Evolutionary conservation across 1,284 basidiomycete species (phyloP), one percentile per base, ranked within the genome.

Genomic region (Boletus semigastroideus): DNA sequence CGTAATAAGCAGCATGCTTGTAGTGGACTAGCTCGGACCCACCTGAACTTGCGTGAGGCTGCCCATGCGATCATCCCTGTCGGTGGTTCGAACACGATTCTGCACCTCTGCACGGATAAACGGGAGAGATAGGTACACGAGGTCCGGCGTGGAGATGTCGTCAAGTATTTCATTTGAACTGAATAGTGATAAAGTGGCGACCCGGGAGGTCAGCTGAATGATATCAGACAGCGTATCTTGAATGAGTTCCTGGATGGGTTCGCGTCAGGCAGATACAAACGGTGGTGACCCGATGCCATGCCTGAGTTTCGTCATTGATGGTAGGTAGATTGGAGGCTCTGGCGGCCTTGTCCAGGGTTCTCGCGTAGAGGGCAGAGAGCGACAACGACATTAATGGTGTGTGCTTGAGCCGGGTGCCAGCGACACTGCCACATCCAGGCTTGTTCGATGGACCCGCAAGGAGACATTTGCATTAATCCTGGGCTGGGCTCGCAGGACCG

Each of bases 141-240:
- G 72, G 69, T 94, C 84, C 30, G 77, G 74, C 11, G 94, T 93
- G 1, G 88, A 79, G 39, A 98, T 82, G 69, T 98, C 94, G 43
- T 94, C 89, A 20, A 92, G 71, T 1, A 75, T 76, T 67, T 98
- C 94, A 65, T 97, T 97, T 9, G 86, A 76, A 50, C 91, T 94
- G 71, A 96, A 94, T 19, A 97, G 73, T 0, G 83, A 83, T 22
- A 96, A 75, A 43, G 73, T 74, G 22, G 74, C 59, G 46, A 90
- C 74, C 11, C 79, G 77, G 27, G 74, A 69, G 48, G 75, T 69
- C 30, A 88, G 65, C 33, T 71, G 69, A 25, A 70, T 69, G 20
- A 90, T 72, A 69, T 88, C 82, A 10, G 67, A 64, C 39, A 84
- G 63, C 22, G 80, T 74, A 42, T 78, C 75, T 47, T 74, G 72